Conservation (phyloP, 2,329 filamentous ascomycete genomes). For the Venturia aucupariae region DNA sequence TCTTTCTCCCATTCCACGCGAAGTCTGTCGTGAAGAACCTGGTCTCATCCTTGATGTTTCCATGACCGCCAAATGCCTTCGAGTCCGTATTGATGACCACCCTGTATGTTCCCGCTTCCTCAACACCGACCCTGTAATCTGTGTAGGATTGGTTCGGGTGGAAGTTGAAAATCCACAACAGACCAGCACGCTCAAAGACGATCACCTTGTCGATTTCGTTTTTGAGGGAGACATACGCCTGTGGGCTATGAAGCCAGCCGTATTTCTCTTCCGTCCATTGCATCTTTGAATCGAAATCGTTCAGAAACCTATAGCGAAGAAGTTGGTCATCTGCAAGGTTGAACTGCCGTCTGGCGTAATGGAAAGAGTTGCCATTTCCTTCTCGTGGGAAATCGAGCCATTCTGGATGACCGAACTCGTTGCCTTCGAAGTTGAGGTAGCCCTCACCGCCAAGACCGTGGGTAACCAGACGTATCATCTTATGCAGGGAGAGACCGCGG, state of each 20-base stretch:
- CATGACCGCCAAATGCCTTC: slow-evolving; percentile 68
- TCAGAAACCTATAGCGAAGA: slow-evolving; percentile 82
- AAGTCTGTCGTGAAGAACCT: slow-evolving; percentile 88
- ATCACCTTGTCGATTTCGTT: slow-evolving; percentile 90
- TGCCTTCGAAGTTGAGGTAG: slow-evolving; percentile 97
- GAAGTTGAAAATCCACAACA: slow-evolving; percentile 96
- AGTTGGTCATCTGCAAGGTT: slow-evolving; percentile 82
- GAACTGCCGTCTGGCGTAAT: slow-evolving; percentile 86
- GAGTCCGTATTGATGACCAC: slow-evolving; percentile 78
- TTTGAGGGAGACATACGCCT: slow-evolving; percentile 91
- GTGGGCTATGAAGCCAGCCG: slow-evolving; percentile 76
- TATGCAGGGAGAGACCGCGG: slow-evolving; percentile 85
- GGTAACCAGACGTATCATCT: slow-evolving; percentile 92
- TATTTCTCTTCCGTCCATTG: slow-evolving; percentile 79
- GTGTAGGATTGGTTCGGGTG: slow-evolving; percentile 74
- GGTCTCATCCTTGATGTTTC: slow-evolving; percentile 67
- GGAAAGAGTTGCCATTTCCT: slow-evolving; percentile 87
- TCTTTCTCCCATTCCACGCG: slow-evolving; percentile 80
- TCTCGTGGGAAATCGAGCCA: slow-evolving; percentile 97
- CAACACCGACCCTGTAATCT: slow-evolving; percentile 87
- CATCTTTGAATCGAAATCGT: slow-evolving; percentile 90
- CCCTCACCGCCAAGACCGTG: slow-evolving; percentile 89
- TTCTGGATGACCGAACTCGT: slow-evolving; percentile 97
- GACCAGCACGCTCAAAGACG: slow-evolving; percentile 84
- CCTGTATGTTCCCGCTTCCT: slow-evolving; percentile 74